Evolutionary conservation across 2,329 filamentous ascomycete species (phyloP), one percentile per base, ranked within the genome.

Genomic region (Eurotiales sp.): DNA sequence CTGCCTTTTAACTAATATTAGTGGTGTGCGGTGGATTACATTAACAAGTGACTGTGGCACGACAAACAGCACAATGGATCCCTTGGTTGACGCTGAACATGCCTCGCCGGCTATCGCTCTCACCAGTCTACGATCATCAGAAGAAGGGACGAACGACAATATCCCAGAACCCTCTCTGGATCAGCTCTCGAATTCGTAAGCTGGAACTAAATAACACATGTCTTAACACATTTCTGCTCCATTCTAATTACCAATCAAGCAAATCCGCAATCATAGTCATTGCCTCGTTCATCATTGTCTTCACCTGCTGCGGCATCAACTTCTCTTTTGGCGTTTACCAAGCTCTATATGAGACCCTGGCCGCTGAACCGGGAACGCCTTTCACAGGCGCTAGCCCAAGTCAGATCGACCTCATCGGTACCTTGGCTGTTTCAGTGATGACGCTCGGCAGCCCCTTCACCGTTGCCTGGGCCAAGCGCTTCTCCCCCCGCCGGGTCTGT

Each of bases 251-350:
- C 10, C 25, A 47, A 21, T 15, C 15, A 3, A 47, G 21, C 17
- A 47, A 29, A 47, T 22, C 45, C 27, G 34, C 22, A 14, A 37
- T 29, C 25, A 47, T 47, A 15, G 45, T 29, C 32, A 47, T 37
- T 6, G 45, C 61, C 19, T 57, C 61, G 15, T 59, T 57, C 22
- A 52, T 52, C 8, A 56, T 69, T 8, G 63, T 64, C 10, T 68
- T 69, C 41, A 70, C 64, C 29, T 61, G 59, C 42, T 69, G 68
- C 42, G 68, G 68, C 19, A 61, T 71, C 17, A 67, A 64, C 41
- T 73, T 73, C 48, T 62, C 66, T 8, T 72, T 71, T 36, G 70
- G 70, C 27, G 65, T 73, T 32, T 72, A 70, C 41, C 68, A 72
- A 59, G 68, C 64, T 5, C 59, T 71, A 0, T 72, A 71, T 32